phyloP scores from a whole-genome alignment of 805 yeast genomes.

The Wickerhamiella occidentalis region DNA sequence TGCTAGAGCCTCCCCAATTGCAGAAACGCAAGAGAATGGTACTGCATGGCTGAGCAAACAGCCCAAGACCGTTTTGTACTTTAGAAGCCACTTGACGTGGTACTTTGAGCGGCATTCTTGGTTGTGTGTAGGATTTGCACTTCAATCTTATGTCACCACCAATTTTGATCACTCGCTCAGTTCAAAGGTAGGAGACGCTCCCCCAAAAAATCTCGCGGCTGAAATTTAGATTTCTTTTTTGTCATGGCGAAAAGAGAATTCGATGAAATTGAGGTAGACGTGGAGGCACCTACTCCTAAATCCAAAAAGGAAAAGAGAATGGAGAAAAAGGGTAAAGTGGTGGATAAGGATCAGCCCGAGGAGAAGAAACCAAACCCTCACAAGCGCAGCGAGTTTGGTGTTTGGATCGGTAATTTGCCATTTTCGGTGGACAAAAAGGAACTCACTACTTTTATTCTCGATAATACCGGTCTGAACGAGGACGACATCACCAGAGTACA shows the following conservation, averaged over 20 bases:
- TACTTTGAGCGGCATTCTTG: conserved; percentile 6
- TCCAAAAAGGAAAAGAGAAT: conserved; percentile 86
- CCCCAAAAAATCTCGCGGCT: no score
- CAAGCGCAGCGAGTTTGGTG: conserved; percentile 37
- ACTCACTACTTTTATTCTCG: conserved; percentile 46
- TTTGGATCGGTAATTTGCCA: conserved; percentile 90
- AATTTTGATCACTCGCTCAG: not conserved
- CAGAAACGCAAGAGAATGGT: conserved; percentile 69
- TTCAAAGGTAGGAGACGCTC: no score
- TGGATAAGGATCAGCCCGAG: conserved; percentile 26
- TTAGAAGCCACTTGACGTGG: conserved; percentile 6
- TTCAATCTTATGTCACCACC: not conserved
- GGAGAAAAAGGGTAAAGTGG: conserved; percentile 48
- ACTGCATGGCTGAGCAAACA: conserved; percentile 41
- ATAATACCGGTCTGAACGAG: conserved; percentile 21
- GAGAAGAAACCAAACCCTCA: conserved; percentile 15
- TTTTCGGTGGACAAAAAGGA: conserved; percentile 75
- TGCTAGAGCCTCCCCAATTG: conserved; percentile 92
- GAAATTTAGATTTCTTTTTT: not conserved
- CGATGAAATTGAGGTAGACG: conserved; percentile 33
- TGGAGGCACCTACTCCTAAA: conserved; percentile 57
- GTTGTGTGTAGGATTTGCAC: not conserved
- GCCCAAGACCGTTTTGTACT: conserved; percentile 27
- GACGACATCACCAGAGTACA: conserved; percentile 62
- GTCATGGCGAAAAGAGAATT: conserved; percentile 19